phyloP scores from a whole-genome alignment of 768 basidiomycete genomes.

The Boletales sp. region DNA sequence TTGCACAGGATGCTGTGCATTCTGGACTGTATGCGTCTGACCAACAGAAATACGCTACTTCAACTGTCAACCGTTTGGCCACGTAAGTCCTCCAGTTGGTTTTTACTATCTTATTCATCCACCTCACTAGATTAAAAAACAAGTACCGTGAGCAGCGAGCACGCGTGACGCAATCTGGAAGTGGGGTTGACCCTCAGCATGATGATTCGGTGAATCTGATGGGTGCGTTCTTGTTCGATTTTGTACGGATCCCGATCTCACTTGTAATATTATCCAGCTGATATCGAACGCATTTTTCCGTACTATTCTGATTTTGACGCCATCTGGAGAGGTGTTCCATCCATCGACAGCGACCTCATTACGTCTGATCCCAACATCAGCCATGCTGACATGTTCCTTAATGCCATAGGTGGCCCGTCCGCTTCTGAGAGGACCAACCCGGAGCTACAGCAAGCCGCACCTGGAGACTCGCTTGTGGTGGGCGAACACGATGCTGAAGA shows the following conservation, averaged over 20 bases:
- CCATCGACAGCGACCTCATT: constrained; percentile 1
- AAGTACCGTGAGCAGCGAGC: constrained; percentile 1
- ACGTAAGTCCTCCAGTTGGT: neutral
- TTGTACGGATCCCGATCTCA: neutral
- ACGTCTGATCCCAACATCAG: neutral
- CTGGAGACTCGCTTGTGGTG: no score
- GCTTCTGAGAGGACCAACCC: no score
- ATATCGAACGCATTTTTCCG: constrained; percentile 1
- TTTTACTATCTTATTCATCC: neutral
- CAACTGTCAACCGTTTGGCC: neutral
- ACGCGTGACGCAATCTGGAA: neutral
- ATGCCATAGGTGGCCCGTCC: no score
- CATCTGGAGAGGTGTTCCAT: constrained; percentile 5
- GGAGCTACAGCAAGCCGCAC: no score
- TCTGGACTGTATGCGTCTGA: neutral
- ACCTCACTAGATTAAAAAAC: neutral
- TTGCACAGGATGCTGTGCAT: neutral
- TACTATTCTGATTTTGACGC: constrained; percentile 6
- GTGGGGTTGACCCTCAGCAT: neutral
- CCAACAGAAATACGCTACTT: neutral
- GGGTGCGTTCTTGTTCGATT: neutral
- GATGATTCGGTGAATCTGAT: neutral
- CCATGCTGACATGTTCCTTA: neutral
- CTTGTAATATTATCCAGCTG: constrained; percentile 1
- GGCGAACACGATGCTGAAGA: no score